Base-by-base conservation (phyloP, 2,329 filamentous ascomycete species). In the Aspergillus melleus region DNA sequence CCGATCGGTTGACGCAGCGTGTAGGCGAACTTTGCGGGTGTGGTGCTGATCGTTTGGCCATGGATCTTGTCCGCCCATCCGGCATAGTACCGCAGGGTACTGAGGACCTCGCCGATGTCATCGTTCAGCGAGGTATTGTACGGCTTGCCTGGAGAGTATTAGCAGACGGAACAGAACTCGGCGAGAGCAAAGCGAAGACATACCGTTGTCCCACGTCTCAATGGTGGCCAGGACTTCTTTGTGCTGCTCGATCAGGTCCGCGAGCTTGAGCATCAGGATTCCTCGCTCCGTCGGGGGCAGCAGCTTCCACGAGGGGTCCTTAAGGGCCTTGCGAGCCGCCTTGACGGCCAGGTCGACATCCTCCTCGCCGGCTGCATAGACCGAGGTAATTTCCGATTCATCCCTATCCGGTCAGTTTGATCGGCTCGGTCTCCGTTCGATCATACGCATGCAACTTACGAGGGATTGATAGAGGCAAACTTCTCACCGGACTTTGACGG, bases 21-120 rank as follows among this genome's bases (percentile, higher is more conserved):
- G 81, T 95, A 96, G 81, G 91, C 89, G 81, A 96, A 92, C 77
- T 88, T 91, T 66, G 90, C 88, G 16, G 67, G 67, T 2, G 68
- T 70, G 58, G 72, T 74, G 60, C 65, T 61, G 49, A 95, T 88
- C 58, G 92, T 91, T 83, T 93, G 92, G 77, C 92, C 92, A 77
- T 88, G 84, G 66, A 95, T 88, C 87, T 96, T 96, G 83, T 96
- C 92, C 70, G 92, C 90, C 88, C 90, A 96, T 63, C 92, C 92
- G 72, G 85, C 92, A 71, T 93, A 95, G 81, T 94, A 97, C 77
- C 92, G 87, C 71, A 97, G 78, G 79, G 85, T 89, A 72, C 83
- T 88, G 65, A 86, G 82, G 60, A 88, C 88, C 67, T 86, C 84
- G 57, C 76, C 80, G 47, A 96, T 83, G 73, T 96, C 92, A 65